Evolutionary conservation across 495 filamentous ascomycete species (phyloP).

Genomic region (Penicillium pulvis): DNA sequence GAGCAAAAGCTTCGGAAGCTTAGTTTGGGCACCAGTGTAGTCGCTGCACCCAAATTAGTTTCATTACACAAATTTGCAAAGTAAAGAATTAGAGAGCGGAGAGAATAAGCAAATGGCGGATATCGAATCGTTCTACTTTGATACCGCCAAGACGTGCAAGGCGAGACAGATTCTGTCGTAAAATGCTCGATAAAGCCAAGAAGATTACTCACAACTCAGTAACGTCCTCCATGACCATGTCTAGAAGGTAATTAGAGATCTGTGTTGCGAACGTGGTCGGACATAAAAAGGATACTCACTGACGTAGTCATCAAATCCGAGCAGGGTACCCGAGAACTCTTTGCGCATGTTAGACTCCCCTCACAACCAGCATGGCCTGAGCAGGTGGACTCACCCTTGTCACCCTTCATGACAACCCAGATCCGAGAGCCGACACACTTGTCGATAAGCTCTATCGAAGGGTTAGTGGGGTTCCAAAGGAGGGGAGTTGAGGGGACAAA

Average conservation of each 20-base stretch:
- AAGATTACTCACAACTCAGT: slow-evolving; percentile 80
- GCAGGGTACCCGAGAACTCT: slow-evolving; percentile 93
- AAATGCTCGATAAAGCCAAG: background rate
- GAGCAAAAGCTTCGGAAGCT: slow-evolving; percentile 90
- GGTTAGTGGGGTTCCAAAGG: slow-evolving; percentile 22
- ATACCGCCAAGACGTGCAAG: background rate
- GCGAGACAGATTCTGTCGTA: background rate
- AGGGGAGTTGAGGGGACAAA: slow-evolving; percentile 30
- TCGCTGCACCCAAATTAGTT: slow-evolving; percentile 61
- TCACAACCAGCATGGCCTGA: background rate
- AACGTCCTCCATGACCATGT: slow-evolving; percentile 97
- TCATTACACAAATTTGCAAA: slow-evolving; percentile 10
- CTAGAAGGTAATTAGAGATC: slow-evolving; percentile 46
- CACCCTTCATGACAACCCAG: slow-evolving; percentile 99
- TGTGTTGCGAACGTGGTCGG: background rate
- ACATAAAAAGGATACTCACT: slow-evolving; percentile 65
- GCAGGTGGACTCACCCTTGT: slow-evolving; percentile 69
- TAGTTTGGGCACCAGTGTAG: slow-evolving; percentile 80
- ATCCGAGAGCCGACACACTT: slow-evolving; percentile 97
- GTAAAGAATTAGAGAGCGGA: background rate
- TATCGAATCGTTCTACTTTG: background rate
- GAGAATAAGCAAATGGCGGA: background rate
- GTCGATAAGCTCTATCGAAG: slow-evolving; percentile 83
- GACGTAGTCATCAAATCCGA: slow-evolving; percentile 99
- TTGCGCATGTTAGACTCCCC: slow-evolving; percentile 22